A percentile compares a stretch with the other conserved stretches of the same genome.
phyloP scores from a whole-genome alignment of 1,139 yeast species.

The Kurtzmaniella quercitrusa region DNA sequence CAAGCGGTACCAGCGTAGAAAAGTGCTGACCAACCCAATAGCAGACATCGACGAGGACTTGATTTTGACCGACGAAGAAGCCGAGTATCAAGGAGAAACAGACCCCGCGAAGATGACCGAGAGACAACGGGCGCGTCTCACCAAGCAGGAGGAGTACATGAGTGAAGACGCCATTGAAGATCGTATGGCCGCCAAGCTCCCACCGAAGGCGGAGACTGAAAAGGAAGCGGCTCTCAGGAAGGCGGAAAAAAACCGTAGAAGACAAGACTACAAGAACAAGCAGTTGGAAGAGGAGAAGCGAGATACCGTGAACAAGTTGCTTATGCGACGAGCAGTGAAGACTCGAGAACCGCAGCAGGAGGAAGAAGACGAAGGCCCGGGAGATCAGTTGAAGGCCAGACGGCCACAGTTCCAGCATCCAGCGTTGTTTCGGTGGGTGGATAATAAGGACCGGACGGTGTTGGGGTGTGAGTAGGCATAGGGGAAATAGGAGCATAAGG shows the following conservation, averaged over 20 bases:
- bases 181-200: slow-evolving; percentile 11
- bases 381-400: slow-evolving; percentile 25
- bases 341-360: slow-evolving; percentile 32
- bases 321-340: slow-evolving; percentile 78
- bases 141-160: slow-evolving; percentile 9
- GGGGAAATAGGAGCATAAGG: neutral
- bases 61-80: slow-evolving; percentile 40
- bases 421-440: slow-evolving; percentile 26
- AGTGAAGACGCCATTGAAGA: slow-evolving; percentile 14
- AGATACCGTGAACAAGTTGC: slow-evolving; percentile 80
- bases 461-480: slow-evolving; percentile 3
- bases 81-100: slow-evolving; percentile 36
- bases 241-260: slow-evolving; percentile 84
- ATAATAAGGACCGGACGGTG: slow-evolving; percentile 10
- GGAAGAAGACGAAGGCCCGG: slow-evolving; percentile 26
- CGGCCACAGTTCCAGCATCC: slow-evolving; percentile 33
- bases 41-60: slow-evolving; percentile 34
- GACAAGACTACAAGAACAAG: slow-evolving; percentile 81
- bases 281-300: slow-evolving; percentile 87
- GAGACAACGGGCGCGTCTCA: slow-evolving; percentile 48
- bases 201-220: slow-evolving; percentile 59
- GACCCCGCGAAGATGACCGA: slow-evolving; percentile 59
- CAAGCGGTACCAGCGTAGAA: neutral
- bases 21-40: neutral
- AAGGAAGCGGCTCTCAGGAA: slow-evolving; percentile 80